Base-by-base conservation (phyloP, 2,329 filamentous ascomycete species). In the Monosporascus sp. region DNA sequence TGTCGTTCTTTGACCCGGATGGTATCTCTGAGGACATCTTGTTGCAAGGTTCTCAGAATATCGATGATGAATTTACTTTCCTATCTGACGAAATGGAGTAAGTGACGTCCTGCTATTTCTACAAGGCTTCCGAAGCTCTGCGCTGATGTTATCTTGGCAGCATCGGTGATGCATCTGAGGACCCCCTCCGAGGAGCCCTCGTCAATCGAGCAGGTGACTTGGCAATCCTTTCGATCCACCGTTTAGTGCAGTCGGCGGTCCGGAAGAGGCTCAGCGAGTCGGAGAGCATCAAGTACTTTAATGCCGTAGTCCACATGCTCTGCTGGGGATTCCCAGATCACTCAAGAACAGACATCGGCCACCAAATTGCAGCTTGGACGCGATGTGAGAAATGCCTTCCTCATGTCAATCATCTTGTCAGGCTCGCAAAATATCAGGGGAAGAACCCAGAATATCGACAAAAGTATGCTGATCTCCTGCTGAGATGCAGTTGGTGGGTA, bases 1-100 rank as follows among this genome's bases (percentile, higher is more conserved):
- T 68, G n/a, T 54, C 59, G 3, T 65, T 66, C 44, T 60, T 68
- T 38, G 61, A 66, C n/a, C 62, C 65, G 5, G 64, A 66, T 52
- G 46, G 52, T 8, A 59, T 69, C 20, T 47, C 57, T n/a, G 62
- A 68, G 49, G 55, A 56, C 26, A 59, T 68, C 35, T 58, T 67
- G 5, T 46, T 56, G n/a, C 52, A 52, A 47, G 56, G 58, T 24
- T 52, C 53, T 40, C 49, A 50, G 37, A 48, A 56, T 17, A 49
- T 58, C 16, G 56, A 57, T 45, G 35, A 52, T 26, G 54, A 60
- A 9, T 62, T 65, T 37, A 49, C 52, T 9, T 67, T 66, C 47
- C 53, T 67, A 16, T 40, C 51, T 7, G 64, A 68, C 49, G 58
- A 67, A 53, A 59, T 66, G 55, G 64, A 66, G 65, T 68, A 57